Evolutionary conservation across 306 rosid genomes (phyloP).

Genomic region (Cicer cuneatum): DNA sequence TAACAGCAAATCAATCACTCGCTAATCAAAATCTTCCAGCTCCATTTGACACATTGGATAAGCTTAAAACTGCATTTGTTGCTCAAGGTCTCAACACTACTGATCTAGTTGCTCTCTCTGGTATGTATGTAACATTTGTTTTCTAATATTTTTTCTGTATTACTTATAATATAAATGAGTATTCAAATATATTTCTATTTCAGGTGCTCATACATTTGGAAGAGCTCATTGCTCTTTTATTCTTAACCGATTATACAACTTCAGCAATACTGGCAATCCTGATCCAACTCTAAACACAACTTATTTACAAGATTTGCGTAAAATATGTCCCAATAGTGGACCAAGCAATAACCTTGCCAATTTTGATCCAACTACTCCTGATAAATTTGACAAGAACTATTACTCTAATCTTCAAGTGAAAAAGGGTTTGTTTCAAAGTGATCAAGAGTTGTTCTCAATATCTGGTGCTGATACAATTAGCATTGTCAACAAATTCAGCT

Average conservation of each 20-base stretch:
- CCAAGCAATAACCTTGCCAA: slow-evolving; percentile 8
- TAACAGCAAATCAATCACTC: slow-evolving; percentile 45
- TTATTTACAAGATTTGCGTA: slow-evolving; percentile 17
- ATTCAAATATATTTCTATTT: not conserved
- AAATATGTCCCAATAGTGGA: slow-evolving; percentile 35
- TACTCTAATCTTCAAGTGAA: slow-evolving; percentile 42
- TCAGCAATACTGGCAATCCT: slow-evolving; percentile 29
- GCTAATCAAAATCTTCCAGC: slow-evolving; percentile 50
- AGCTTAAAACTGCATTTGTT: slow-evolving; percentile 37
- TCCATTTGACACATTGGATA: slow-evolving; percentile 21
- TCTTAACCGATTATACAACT: slow-evolving; percentile 38
- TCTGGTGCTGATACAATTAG: slow-evolving; percentile 34
- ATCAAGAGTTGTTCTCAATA: slow-evolving; percentile 53
- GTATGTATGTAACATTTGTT: slow-evolving; percentile 46
- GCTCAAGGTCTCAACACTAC: slow-evolving; percentile 49
- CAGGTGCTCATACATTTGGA: slow-evolving; percentile 60
- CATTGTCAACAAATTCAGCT: slow-evolving; percentile 37
- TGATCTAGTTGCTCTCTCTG: slow-evolving; percentile 66
- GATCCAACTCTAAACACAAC: slow-evolving; percentile 50
- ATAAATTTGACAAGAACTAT: slow-evolving; percentile 44
- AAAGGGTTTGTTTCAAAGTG: slow-evolving; percentile 47
- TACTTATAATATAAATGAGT: too few relatives aligned
- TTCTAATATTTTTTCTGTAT: not conserved
- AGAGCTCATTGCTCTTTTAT: slow-evolving; percentile 37
- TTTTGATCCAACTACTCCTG: slow-evolving; percentile 42